Evolutionary conservation across 305 asterid species (phyloP), one percentile per base, ranked within the genome.

Genomic region (Rubia balearica): DNA sequence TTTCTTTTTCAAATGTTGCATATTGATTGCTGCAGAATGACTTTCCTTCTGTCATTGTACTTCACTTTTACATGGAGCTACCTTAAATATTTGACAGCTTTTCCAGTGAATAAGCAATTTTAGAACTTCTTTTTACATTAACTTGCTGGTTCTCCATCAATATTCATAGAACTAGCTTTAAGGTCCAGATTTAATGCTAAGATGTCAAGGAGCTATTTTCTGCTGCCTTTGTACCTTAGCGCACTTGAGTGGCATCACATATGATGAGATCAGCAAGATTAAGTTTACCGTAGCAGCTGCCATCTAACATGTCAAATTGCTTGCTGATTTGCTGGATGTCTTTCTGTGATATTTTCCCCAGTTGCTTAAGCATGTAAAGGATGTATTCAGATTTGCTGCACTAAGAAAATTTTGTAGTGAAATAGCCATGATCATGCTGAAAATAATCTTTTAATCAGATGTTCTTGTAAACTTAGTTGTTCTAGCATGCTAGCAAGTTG

Each of bases 271-370:
- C 74, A 17, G 41, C 64, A 19, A 67, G 11, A 22, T 46, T 65
- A 22, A 68, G 75, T 65, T 73, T 73, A 10, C 78, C 9, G 8
- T 68, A 17, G 21, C 69, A 65, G 67, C 69, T 69, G 71, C 48
- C 46, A 22, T 73, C 65, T 45, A 77, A 46, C 60, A 65, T 36
- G 61, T 69, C 78, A 69, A 45, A 77, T 74, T 72, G 74, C 38
- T 65, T 69, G 67, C 36, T 10, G 12, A 65, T 46, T 69, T 77
- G 24, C 75, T 51, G 27, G 19, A 68, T 72, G 40, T 72, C 64
- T 67, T 77, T 48, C 41, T 62, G 65, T 53, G 63, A 13, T 7
- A 59, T 68, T 71, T 71, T 51, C 0, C 73, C 74, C 73, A 76
- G 49, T 64, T 49, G 61, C 70, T 76, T 71, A 42, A n/a, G 45